phyloP scores from a whole-genome alignment of 768 basidiomycete genomes.

The Boletus vinaceobasis region DNA sequence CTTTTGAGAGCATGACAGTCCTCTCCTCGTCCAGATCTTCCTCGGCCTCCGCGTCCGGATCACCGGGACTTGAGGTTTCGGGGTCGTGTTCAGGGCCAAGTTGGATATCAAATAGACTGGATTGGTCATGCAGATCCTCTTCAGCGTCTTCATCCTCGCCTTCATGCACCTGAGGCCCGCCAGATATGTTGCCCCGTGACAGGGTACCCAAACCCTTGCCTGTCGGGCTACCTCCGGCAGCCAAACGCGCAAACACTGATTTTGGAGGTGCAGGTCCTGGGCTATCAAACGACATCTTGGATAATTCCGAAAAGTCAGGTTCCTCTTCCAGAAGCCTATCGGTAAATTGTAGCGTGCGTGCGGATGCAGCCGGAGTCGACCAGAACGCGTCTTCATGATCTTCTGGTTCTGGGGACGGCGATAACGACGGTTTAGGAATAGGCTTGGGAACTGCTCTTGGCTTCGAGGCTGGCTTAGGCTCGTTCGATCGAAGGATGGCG shows the following conservation, averaged over 20 bases:
- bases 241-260: slow-evolving; percentile 28
- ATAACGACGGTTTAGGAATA: slow-evolving; percentile 10
- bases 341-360: slow-evolving; percentile 59
- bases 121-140: slow-evolving; percentile 11
- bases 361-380: slow-evolving; percentile 52
- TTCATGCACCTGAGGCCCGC: not conserved
- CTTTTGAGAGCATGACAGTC: slow-evolving; percentile 31
- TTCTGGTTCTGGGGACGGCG: slow-evolving; percentile 27
- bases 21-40: slow-evolving; percentile 26
- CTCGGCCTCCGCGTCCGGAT: slow-evolving; percentile 1
- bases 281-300: slow-evolving; percentile 43
- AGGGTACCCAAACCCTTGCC: slow-evolving; percentile 1
- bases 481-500: slow-evolving; percentile 22
- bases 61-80: slow-evolving; percentile 1
- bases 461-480: slow-evolving; percentile 7
- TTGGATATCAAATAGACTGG: slow-evolving; percentile 7
- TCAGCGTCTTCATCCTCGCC: not conserved
- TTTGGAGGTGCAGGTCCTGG: slow-evolving; percentile 37
- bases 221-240: slow-evolving; percentile 8
- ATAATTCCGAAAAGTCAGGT: slow-evolving; percentile 52
- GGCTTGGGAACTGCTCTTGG: slow-evolving; percentile 11
- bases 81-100: slow-evolving; percentile 4
- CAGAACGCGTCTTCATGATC: slow-evolving; percentile 59
- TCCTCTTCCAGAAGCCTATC: slow-evolving; percentile 63
- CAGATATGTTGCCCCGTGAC: slow-evolving; percentile 9